Evolutionary conservation across 2,329 filamentous ascomycete genomes (phyloP), one percentile per base, ranked within the genome.

Genomic region (Lasiodiplodia hormozganensis): DNA sequence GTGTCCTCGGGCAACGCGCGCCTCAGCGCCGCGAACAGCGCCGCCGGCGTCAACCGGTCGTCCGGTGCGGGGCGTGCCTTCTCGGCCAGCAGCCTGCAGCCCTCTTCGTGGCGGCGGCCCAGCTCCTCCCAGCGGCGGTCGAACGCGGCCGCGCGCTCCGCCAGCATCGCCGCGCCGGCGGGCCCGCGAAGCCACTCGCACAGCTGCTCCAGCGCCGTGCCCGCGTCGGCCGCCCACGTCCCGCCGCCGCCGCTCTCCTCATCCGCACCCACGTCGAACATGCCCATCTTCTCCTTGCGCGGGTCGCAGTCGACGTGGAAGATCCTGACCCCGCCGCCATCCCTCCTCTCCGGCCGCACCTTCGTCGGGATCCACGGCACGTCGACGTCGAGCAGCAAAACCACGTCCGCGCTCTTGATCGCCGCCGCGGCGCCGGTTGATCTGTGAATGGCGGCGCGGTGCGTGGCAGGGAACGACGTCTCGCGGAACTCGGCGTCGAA

Each of bases 271-370:
- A 94, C 86, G 73, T 93, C 94, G 74, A 90, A 90, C 21, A 93
- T 82, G 0, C 90, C 90, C 84, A 93, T 93, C 77, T 90, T 85
- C 77, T 90, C 88, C 81, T 91, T 91, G 28, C 90, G 79, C 1
- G 89, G 88, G 71, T 91, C 89, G 58, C 89, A 83, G 72, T 91
- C 89, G 53, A 91, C 84, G 73, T 91, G 89, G 79, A 87, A 90
- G 67, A 91, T 81, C 70, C 82, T 83, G 23, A 86, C 85, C 18
- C 84, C 82, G 1, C 28, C 28, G 2, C 81, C 77, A 23, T 23
- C 23, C 23, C 23, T 23, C 1, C 78, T 78, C 28, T 1, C 12
- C 12, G 40, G 25, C 21, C 38, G 16, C 38, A 49, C 62, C 78
- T 40, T 56, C 18, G 70, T 70, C 7, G 71, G 70, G 14, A 73